phyloP scores from a whole-genome alignment of 768 basidiomycete species.

The Phanerochaete carnosa region DNA sequence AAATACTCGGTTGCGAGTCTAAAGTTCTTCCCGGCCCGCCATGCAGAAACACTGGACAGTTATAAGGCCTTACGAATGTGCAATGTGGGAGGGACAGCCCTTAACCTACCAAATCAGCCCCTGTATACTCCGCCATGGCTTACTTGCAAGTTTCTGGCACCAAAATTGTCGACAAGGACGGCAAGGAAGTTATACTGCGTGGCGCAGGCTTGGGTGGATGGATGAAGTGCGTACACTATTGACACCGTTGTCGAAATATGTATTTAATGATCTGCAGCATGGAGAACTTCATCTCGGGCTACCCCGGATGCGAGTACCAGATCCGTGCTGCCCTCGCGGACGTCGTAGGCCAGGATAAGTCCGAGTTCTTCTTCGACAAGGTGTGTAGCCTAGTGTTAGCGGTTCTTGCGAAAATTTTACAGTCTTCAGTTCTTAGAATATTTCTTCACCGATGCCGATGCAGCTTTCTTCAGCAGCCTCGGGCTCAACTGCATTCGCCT shows the following conservation, averaged over 20 bases:
- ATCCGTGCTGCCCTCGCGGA: slow-evolving; percentile 64
- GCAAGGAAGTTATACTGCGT: slow-evolving; percentile 56
- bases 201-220: slow-evolving; percentile 83
- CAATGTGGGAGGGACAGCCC: not conserved
- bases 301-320: slow-evolving; percentile 78
- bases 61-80: not conserved
- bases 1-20: not conserved
- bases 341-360: slow-evolving; percentile 61
- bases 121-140: slow-evolving; percentile 23
- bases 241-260: not conserved
- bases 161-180: slow-evolving; percentile 56
- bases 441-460: slow-evolving; percentile 78
- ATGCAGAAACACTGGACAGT: not conserved
- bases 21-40: not conserved
- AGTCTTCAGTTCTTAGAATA: slow-evolving; percentile 68
- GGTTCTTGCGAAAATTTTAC: not conserved
- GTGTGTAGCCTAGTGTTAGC: slow-evolving; percentile 27
- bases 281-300: slow-evolving; percentile 80
- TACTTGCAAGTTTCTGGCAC: slow-evolving; percentile 56
- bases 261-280: slow-evolving; percentile 38
- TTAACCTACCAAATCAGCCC: not conserved
- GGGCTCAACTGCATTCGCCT: slow-evolving; percentile 81
- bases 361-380: slow-evolving; percentile 81
- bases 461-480: slow-evolving; percentile 72
- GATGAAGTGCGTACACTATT: slow-evolving; percentile 66